phyloP scores from a whole-genome alignment of 2,329 filamentous ascomycete genomes.

The Dothistroma septosporum region DNA sequence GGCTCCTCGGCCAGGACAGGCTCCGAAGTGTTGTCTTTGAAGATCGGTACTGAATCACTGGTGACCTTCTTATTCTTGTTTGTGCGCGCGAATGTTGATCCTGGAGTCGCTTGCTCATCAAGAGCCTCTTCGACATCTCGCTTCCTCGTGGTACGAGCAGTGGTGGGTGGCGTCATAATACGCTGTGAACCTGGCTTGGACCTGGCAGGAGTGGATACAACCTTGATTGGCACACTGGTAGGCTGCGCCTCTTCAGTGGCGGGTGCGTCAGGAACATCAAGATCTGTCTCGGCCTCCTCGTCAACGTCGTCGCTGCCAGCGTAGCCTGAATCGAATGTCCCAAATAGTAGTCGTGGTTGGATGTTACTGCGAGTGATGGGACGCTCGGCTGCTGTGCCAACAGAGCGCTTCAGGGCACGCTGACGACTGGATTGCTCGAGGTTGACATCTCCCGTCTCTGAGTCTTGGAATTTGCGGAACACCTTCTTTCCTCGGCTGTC shows the following conservation, averaged over 20 bases:
- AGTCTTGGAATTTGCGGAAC: conserved; percentile 62
- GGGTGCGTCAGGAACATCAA: conserved; percentile 34
- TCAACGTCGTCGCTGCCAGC: conserved; percentile 52
- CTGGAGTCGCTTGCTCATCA: conserved; percentile 4
- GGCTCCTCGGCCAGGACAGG: neutral
- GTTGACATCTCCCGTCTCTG: conserved; percentile 21
- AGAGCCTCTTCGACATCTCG: conserved; percentile 21
- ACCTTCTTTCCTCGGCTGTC: conserved; percentile 72
- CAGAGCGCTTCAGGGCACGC: conserved; percentile 35
- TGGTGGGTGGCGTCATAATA: conserved; percentile 19
- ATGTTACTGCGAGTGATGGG: conserved; percentile 64
- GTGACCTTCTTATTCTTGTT: conserved; percentile 30
- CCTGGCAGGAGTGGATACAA: conserved; percentile 19
- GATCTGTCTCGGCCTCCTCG: conserved; percentile 53
- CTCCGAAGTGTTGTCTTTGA: conserved; percentile 28
- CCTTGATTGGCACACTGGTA: neutral
- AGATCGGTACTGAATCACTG: conserved; percentile 19
- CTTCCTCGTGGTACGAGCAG: conserved; percentile 13
- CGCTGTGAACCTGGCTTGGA: conserved; percentile 8
- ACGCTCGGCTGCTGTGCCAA: conserved; percentile 39
- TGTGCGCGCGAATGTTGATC: conserved; percentile 21
- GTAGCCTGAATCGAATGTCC: conserved; percentile 32
- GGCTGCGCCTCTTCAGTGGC: conserved; percentile 18
- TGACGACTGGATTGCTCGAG: conserved; percentile 34
- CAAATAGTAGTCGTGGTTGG: conserved; percentile 69